Conservation (phyloP, 805 yeast genomes). For the Ogataea paraovalis region DNA sequence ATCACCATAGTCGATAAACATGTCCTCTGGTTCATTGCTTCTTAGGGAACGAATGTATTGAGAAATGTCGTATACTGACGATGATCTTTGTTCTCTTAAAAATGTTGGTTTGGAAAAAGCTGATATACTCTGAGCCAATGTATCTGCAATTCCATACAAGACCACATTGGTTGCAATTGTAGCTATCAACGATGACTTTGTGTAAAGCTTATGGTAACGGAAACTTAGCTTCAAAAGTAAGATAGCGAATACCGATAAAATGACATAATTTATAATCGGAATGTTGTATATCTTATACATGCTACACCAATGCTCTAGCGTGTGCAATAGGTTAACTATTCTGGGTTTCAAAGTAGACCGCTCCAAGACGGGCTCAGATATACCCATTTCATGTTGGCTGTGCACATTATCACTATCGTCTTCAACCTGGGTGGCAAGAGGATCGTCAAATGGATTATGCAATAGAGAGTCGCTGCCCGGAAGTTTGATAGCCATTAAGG, state of each 20-base stretch:
- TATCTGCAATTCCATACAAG: constrained; percentile 86
- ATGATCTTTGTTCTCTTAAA: constrained; percentile 10
- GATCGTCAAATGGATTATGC: not conserved
- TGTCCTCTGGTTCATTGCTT: constrained; percentile 16
- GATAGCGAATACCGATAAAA: constrained; percentile 45
- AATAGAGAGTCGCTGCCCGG: not conserved
- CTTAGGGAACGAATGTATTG: constrained; percentile 17
- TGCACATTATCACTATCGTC: not conserved
- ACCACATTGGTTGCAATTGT: constrained; percentile 77
- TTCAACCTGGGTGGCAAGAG: not conserved
- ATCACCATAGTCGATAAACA: constrained; percentile 35
- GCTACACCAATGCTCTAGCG: constrained; percentile 11
- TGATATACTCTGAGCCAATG: constrained; percentile 74
- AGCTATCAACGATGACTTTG: constrained; percentile 64
- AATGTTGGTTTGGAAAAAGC: constrained; percentile 18
- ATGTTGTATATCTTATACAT: constrained; percentile 36
- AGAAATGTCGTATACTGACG: constrained; percentile 17
- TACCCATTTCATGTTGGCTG: not conserved
- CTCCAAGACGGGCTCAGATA: not conserved
- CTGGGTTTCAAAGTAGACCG: not conserved
- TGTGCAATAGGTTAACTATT: not conserved
- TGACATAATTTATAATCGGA: constrained; percentile 53
- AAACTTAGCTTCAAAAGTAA: constrained; percentile 52
- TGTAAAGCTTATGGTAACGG: constrained; percentile 57
- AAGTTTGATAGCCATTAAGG: not conserved